These are phyloP conservation scores for Chrysanthemum lavandulifolium DNA, from an alignment of 129 eudicot genomes.

Conservation along the genomic window DNA sequence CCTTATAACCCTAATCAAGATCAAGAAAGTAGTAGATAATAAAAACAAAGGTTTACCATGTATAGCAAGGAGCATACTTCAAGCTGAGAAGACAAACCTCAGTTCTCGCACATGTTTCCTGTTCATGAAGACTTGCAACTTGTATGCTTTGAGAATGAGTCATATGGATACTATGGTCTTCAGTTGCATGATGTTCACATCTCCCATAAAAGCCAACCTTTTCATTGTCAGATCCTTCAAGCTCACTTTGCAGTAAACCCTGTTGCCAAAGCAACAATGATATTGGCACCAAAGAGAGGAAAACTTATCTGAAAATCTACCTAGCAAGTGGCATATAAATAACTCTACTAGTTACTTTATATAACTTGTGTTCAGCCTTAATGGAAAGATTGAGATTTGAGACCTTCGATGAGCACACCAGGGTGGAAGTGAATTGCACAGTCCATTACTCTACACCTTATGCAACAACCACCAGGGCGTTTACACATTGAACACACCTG, in stretches of 20 bases:
- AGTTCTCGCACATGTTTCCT: conserved; percentile 66
- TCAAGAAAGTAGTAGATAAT: background rate
- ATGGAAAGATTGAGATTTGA: background rate
- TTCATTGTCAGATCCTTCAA: conserved; percentile 49
- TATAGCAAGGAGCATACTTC: background rate
- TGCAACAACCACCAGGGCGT: conserved; percentile 62
- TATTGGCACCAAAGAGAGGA: conserved; percentile 9
- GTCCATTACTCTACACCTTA: conserved; percentile 47
- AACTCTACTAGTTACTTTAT: conserved; percentile 6
- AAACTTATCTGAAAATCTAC: conserved; percentile 4
- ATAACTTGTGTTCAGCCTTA: conserved; percentile 4
- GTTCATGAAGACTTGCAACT: conserved; percentile 23
- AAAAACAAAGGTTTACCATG: background rate
- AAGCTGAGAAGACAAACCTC: conserved; percentile 42
- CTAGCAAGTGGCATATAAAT: background rate
- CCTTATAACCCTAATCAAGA: conserved; percentile 53
- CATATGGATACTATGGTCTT: conserved; percentile 12
- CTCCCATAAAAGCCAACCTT: conserved; percentile 60
- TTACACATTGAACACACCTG: conserved; percentile 63
- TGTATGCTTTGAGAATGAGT: conserved; percentile 24
- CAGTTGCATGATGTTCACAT: conserved; percentile 56
- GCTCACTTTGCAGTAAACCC: conserved; percentile 67
- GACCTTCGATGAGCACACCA: conserved; percentile 75
- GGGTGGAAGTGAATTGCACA: conserved; percentile 51
- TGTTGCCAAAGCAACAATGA: conserved; percentile 24